These are phyloP conservation scores for Tarenaya hassleriana DNA, from an alignment of 345 rosid species.

Conservation along the genomic window DNA sequence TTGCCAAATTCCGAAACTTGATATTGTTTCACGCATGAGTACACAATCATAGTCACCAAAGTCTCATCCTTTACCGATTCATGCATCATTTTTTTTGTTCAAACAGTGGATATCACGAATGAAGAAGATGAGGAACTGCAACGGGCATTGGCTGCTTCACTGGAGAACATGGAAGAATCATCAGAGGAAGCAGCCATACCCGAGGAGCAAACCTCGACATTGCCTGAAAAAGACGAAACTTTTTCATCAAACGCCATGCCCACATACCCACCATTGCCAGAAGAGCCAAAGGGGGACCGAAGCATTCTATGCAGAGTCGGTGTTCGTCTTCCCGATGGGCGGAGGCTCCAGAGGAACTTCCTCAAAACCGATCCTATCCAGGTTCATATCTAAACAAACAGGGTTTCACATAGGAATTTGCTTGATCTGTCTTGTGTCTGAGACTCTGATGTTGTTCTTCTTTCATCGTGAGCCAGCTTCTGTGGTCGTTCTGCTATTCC, in stretches of 20 bases:
- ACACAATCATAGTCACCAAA: neutral
- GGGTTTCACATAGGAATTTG: too few relatives aligned
- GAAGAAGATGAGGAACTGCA: constrained; percentile 56
- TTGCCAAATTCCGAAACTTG: neutral
- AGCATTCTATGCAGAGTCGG: constrained; percentile 63
- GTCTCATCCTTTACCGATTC: constrained; percentile 8
- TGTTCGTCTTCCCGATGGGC: constrained; percentile 77
- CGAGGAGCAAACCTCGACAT: constrained; percentile 16
- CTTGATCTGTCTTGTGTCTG: too few relatives aligned
- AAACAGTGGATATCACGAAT: constrained; percentile 23
- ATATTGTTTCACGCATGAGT: neutral
- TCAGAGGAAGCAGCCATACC: neutral
- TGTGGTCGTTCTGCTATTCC: constrained; percentile 71
- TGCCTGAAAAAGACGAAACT: constrained; percentile 33
- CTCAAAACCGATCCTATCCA: constrained; percentile 56
- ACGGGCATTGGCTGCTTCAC: constrained; percentile 58
- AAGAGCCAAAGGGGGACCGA: constrained; percentile 60
- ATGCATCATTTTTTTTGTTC: neutral
- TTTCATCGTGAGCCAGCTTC: too few relatives aligned
- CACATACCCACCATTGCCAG: constrained; percentile 52
- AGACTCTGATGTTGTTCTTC: too few relatives aligned
- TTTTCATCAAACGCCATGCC: constrained; percentile 28
- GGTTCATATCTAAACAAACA: constrained; percentile 21
- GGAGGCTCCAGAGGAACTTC: constrained; percentile 67
- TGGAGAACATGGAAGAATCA: constrained; percentile 40